Evolutionary conservation across 2,329 filamentous ascomycete genomes (phyloP), one percentile per base, ranked within the genome.

Genomic region (Aspergillus neoniger): DNA sequence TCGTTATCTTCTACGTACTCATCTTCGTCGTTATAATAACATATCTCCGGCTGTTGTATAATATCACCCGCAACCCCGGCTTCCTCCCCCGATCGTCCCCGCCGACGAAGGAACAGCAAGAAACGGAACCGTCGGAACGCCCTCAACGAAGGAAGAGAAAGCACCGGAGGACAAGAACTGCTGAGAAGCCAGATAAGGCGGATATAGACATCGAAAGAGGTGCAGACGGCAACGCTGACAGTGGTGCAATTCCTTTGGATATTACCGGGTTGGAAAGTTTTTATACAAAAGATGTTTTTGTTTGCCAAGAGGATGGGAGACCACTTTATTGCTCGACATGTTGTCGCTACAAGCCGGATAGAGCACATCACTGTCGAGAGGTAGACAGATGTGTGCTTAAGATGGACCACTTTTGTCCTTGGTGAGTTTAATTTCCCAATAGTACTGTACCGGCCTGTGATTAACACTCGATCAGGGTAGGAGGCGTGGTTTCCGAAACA

Each of bases 341-440:
- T 74, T 85, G 85, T 58, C 91, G 89, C 65, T 96, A 91, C 86
- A 98, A 97, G 75, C 88, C 90, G 0, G 94, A 97, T 70, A 85
- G 94, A 3, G 85, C 90, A 2, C 92, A 96, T 73, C 94, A 98
- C 76, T 96, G 90, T 70, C 88, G 88, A 55, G 91, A 96, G 72
- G 80, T 95, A 12, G 86, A 86, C 53, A 84, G 92, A 47, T 98
- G 94, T 71, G 90, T 96, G 21, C 80, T 85, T 43, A 95, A 95
- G 70, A 95, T 97, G 90, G 94, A 98, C 65, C 94, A 98, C 72
- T 95, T 93, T 70, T 99, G 95, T 71, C 95, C 94, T 0, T 98
- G 88, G 86, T 83, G 74, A 70, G 64, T 55, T 30, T 1, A 23
- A 1, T 6, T 25, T 6, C 50, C 7, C 10, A 19, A 12, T 23